Percentiles rank a stretch among this genome's conserved stretches.
Evolutionary conservation across 768 basidiomycete species (phyloP).

Genomic region (Chiua virens): DNA sequence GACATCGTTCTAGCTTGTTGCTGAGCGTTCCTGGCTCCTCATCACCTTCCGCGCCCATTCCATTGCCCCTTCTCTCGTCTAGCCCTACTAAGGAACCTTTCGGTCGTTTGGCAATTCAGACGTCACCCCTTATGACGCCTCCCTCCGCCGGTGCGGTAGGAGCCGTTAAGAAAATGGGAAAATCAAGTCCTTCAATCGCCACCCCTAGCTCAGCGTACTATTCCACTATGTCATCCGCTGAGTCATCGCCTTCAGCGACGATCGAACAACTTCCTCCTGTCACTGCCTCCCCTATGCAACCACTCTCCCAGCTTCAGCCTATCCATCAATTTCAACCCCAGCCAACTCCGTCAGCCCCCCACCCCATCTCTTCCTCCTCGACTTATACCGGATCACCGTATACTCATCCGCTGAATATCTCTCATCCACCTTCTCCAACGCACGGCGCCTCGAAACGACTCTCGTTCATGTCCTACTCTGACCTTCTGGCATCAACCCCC

Average conservation of each 20-base stretch:
- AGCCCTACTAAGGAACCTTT: conserved; percentile 26
- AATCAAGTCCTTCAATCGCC: conserved; percentile 31
- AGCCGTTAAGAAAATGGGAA: conserved; percentile 8
- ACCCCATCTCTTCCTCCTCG: conserved; percentile 21
- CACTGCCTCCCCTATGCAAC: conserved; percentile 22
- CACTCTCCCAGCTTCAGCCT: conserved; percentile 18
- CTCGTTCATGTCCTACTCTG: conserved; percentile 88
- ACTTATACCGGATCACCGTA: conserved; percentile 30
- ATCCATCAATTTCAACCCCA: conserved; percentile 19
- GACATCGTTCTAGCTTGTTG: conserved; percentile 44
- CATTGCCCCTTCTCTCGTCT: conserved; percentile 26
- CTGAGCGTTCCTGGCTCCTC: conserved; percentile 47
- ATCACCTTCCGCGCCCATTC: conserved; percentile 17
- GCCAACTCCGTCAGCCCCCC: conserved; percentile 9
- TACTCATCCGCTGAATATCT: conserved; percentile 20
- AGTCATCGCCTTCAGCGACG: conserved; percentile 40
- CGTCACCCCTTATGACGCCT: conserved; percentile 13
- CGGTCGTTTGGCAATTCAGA: conserved; percentile 25
- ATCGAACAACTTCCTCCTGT: conserved; percentile 30
- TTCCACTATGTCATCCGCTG: conserved; percentile 38
- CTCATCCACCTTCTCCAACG: conserved; percentile 47
- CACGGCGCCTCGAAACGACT: conserved; percentile 61
- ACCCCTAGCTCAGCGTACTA: conserved; percentile 54
- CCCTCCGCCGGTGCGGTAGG: conserved; percentile 1
- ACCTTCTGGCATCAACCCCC: conserved; percentile 78